Percentiles rank a stretch among this genome's conserved stretches.
Evolutionary conservation across 2,329 filamentous ascomycete genomes (phyloP).

Genomic region (Diplodia seriata): DNA sequence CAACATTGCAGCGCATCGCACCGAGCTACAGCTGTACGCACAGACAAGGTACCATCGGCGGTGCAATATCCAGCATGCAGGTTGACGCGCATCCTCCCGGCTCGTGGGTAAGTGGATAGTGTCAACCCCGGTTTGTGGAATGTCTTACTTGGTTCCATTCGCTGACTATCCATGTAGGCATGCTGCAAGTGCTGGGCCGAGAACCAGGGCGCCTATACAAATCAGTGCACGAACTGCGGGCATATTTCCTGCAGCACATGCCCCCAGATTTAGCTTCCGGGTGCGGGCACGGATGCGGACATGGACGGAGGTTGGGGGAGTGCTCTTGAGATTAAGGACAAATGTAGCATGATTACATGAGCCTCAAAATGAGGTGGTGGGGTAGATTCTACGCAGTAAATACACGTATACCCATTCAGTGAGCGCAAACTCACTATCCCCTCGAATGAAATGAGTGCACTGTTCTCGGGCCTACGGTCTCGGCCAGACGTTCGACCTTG

Average conservation of each 20-base stretch:
- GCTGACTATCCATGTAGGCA: not conserved
- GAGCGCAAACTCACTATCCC: too few species aligned
- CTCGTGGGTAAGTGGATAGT: conserved; percentile 5
- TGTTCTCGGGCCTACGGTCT: too few species aligned
- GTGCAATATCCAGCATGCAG: not conserved
- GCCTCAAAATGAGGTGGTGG: too few species aligned
- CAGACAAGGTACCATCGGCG: not conserved
- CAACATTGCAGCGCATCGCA: not conserved
- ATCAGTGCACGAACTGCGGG: conserved; percentile 15
- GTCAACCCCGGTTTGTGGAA: too few species aligned
- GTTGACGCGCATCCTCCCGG: not conserved
- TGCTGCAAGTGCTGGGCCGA: conserved; percentile 28
- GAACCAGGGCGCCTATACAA: conserved; percentile 20
- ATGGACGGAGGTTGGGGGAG: too few species aligned
- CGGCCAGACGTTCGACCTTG: too few species aligned
- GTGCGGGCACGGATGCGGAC: too few species aligned
- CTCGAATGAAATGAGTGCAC: too few species aligned
- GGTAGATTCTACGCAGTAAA: too few species aligned
- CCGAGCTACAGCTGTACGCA: not conserved
- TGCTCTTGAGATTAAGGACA: too few species aligned
- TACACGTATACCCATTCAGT: too few species aligned
- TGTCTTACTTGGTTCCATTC: not conserved
- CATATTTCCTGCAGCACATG: conserved; percentile 13
- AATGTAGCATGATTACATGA: too few species aligned
- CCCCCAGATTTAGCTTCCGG: not conserved